Evolutionary conservation across 1,139 yeast genomes (phyloP).

Genomic region (Taphrina deformans): DNA sequence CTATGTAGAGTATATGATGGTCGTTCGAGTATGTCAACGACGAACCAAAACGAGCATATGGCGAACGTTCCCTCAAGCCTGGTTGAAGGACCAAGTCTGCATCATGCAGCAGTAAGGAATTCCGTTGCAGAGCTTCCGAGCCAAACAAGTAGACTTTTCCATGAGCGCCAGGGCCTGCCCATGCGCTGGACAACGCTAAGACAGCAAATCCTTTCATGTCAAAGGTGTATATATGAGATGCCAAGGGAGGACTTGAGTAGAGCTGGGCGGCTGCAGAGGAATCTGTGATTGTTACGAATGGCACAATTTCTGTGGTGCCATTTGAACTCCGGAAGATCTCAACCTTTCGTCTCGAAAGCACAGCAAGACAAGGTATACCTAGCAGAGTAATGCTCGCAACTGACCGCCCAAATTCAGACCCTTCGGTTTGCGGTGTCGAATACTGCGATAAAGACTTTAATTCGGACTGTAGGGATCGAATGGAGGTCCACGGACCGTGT

Average conservation of each 20-base stretch:
- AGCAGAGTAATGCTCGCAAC: not conserved
- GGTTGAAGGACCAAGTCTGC: slow-evolving; percentile 8
- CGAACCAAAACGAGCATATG: not conserved
- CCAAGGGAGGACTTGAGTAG: slow-evolving; percentile 3
- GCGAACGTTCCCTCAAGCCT: not conserved
- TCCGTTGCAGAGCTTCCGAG: not conserved
- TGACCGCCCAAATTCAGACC: slow-evolving; percentile 3
- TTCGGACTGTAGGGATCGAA: not conserved
- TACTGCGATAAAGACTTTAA: not conserved
- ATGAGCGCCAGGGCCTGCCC: slow-evolving; percentile 3
- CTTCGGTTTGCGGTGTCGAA: not conserved
- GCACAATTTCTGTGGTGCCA: not conserved
- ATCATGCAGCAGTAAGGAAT: not conserved
- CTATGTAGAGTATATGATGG: slow-evolving; percentile 3
- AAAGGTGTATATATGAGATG: not conserved
- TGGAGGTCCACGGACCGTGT: not conserved
- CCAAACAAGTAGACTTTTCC: slow-evolving; percentile 13
- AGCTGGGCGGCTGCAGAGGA: not conserved
- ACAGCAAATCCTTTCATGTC: not conserved
- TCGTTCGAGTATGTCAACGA: not conserved
- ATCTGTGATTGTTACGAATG: slow-evolving; percentile 6
- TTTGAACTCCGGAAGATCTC: slow-evolving; percentile 10
- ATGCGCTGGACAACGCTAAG: slow-evolving; percentile 10
- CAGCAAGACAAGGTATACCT: slow-evolving; percentile 5
- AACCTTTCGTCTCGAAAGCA: slow-evolving; percentile 5